These are phyloP conservation scores for Lachnellula arida DNA, from an alignment of 2,329 filamentous ascomycete species.

Conservation along the genomic window DNA sequence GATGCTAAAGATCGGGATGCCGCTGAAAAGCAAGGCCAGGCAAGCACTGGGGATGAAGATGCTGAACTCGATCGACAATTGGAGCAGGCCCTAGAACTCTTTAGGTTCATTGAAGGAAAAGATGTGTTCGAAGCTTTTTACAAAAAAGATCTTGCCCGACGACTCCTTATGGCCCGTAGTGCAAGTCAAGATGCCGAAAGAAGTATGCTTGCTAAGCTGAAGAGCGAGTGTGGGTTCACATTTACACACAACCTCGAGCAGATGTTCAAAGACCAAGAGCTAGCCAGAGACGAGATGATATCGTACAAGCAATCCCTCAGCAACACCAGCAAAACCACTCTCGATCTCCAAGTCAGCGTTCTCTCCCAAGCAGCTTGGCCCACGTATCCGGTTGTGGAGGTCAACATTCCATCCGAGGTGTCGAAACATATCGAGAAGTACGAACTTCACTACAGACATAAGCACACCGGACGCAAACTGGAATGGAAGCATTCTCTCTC, in stretches of 20 bases:
- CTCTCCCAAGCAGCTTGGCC: slow-evolving; percentile 93
- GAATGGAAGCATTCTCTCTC: slow-evolving; percentile 93
- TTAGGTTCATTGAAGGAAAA: slow-evolving; percentile 95
- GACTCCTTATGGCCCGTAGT: slow-evolving; percentile 85
- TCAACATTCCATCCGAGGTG: slow-evolving; percentile 73
- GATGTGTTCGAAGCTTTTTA: slow-evolving; percentile 99
- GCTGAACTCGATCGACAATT: slow-evolving; percentile 87
- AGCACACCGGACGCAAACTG: slow-evolving; percentile 82
- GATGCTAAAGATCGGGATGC: slow-evolving; percentile 53
- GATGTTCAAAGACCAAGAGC: slow-evolving; percentile 98
- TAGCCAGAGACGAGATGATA: slow-evolving; percentile 89
- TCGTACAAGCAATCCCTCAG: slow-evolving; percentile 67
- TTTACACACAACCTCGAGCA: slow-evolving; percentile 98
- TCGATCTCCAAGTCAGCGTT: slow-evolving; percentile 83
- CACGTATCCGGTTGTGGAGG: slow-evolving; percentile 69
- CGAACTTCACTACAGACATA: slow-evolving; percentile 78
- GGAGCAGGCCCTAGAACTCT: slow-evolving; percentile 88
- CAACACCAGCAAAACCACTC: slow-evolving; percentile 46
- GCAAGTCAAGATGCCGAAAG: slow-evolving; percentile 93
- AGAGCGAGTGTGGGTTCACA: slow-evolving; percentile 85
- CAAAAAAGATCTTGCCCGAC: slow-evolving; percentile 90
- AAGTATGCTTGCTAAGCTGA: slow-evolving; percentile 88
- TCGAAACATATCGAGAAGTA: slow-evolving; percentile 74
- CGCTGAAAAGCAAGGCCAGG: slow-evolving; percentile 58
- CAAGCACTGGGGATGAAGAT: slow-evolving; percentile 78